These are phyloP conservation scores for Populus hybrid DNA, from an alignment of 441 rosid genomes.

Conservation along the genomic window DNA sequence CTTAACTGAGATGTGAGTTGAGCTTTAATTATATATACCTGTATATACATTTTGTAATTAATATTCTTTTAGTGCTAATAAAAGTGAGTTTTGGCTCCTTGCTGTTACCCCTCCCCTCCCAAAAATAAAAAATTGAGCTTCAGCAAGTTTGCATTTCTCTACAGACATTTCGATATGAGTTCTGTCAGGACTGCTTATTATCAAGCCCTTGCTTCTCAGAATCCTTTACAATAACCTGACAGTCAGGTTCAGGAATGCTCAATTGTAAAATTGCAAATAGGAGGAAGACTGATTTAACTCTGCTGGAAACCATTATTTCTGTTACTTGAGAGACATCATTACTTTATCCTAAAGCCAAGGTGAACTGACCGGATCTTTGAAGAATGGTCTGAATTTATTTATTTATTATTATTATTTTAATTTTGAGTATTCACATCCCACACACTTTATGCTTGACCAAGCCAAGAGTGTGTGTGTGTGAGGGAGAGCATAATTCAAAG, in stretches of 20 bases:
- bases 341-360: neutral
- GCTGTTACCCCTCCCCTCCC: neutral
- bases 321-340: neutral
- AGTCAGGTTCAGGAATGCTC: neutral
- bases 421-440: no score
- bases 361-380: neutral
- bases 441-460: no score
- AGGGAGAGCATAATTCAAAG: no score
- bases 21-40: slow-evolving; percentile 17
- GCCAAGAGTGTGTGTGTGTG: no score
- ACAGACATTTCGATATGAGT: neutral
- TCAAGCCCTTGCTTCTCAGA: no score
- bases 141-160: no score
- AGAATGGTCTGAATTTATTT: neutral
- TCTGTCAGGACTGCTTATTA: neutral
- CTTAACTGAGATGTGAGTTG: slow-evolving; percentile 76
- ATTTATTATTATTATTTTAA: no score
- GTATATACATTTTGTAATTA: slow-evolving; percentile 54
- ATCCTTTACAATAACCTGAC: neutral
- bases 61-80: slow-evolving; percentile 32
- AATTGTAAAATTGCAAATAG: neutral
- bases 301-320: neutral
- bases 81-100: slow-evolving; percentile 22
- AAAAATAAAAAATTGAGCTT: no score
- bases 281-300: neutral